A percentile compares a stretch with the other conserved stretches of the same genome.
Conservation (phyloP, 495 filamentous ascomycete species). For the Penicillium arizonense region DNA sequence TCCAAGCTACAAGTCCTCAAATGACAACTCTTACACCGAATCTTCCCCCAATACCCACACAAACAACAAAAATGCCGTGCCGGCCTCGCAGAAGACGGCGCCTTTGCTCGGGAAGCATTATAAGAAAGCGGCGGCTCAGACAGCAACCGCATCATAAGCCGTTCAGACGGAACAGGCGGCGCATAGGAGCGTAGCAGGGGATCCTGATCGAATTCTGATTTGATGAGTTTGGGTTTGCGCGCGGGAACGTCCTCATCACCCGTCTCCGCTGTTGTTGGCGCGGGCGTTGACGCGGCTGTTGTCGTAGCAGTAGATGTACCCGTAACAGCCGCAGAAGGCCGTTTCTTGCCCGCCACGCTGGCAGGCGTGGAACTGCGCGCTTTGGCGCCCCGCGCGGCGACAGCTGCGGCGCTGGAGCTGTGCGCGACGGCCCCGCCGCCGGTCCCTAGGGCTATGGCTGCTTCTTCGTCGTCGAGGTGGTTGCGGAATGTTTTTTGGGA, state of each 20-base stretch:
- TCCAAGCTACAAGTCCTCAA: constrained; percentile 76
- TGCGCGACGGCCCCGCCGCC: constrained; percentile 4
- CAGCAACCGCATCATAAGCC: constrained; percentile 65
- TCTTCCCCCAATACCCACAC: constrained; percentile 90
- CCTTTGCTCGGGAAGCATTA: constrained; percentile 65
- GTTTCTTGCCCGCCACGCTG: constrained; percentile 11
- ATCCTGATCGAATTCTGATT: constrained; percentile 53
- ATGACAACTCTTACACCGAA: constrained; percentile 82
- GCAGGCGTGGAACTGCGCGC: constrained; percentile 38
- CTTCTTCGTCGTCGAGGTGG: constrained; percentile 86
- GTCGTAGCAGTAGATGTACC: constrained; percentile 3
- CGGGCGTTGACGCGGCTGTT: constrained; percentile 10
- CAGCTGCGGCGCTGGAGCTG: constrained; percentile 23
- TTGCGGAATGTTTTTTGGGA: constrained; percentile 91
- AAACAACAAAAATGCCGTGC: constrained; percentile 77
- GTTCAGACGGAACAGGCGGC: constrained; percentile 62
- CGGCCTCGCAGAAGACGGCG: constrained; percentile 53
- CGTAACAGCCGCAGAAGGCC: constrained; percentile 15
- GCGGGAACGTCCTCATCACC: constrained; percentile 15
- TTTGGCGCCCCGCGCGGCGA: constrained; percentile 32
- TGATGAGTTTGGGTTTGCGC: constrained; percentile 31
- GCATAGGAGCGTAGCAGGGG: constrained; percentile 61
- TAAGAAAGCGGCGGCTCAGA: constrained; percentile 76
- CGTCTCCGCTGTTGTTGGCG: constrained; percentile 15
- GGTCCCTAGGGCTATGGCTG: constrained; percentile 43